Percentiles rank a stretch among this genome's conserved stretches.
Conservation (phyloP, 352 stramenopile species). For the Peronospora farinosa region DNA sequence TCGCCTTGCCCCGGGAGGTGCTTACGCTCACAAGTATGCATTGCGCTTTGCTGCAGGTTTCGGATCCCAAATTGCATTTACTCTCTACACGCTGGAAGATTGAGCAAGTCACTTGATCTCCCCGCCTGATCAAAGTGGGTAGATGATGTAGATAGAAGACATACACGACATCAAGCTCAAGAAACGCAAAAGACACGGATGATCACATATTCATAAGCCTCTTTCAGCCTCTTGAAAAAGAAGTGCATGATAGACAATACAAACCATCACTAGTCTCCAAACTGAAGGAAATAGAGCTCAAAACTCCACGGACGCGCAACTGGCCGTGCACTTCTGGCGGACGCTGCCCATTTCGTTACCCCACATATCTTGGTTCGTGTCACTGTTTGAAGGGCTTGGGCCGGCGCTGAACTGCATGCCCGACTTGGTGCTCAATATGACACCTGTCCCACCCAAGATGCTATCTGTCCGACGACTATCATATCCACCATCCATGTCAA, state of each 20-base stretch:
- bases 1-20: slow-evolving; percentile 48
- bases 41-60: slow-evolving; percentile 95
- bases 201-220: slow-evolving; percentile 14
- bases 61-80: slow-evolving; percentile 94
- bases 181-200: slow-evolving; percentile 10
- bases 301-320: slow-evolving; percentile 60
- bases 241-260: slow-evolving; percentile 18
- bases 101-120: slow-evolving; percentile 9
- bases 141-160: slow-evolving; percentile 10
- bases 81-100: slow-evolving; percentile 84
- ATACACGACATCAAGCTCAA: slow-evolving; percentile 5
- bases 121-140: slow-evolving; percentile 10
- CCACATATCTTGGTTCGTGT: slow-evolving; percentile 37
- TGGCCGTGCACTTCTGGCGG: slow-evolving; percentile 40
- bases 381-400: slow-evolving; percentile 24
- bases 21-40: slow-evolving; percentile 86
- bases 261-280: slow-evolving; percentile 6
- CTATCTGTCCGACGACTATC: slow-evolving; percentile 33
- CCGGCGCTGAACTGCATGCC: slow-evolving; percentile 27
- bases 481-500: slow-evolving; percentile 31
- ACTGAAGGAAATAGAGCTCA: slow-evolving; percentile 17
- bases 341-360: slow-evolving; percentile 32
- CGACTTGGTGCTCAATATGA: slow-evolving; percentile 19
- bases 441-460: slow-evolving; percentile 32
- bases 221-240: slow-evolving; percentile 5